Evolutionary conservation across 2,329 filamentous ascomycete species (phyloP).

Genomic region (Verticillium isaacii): DNA sequence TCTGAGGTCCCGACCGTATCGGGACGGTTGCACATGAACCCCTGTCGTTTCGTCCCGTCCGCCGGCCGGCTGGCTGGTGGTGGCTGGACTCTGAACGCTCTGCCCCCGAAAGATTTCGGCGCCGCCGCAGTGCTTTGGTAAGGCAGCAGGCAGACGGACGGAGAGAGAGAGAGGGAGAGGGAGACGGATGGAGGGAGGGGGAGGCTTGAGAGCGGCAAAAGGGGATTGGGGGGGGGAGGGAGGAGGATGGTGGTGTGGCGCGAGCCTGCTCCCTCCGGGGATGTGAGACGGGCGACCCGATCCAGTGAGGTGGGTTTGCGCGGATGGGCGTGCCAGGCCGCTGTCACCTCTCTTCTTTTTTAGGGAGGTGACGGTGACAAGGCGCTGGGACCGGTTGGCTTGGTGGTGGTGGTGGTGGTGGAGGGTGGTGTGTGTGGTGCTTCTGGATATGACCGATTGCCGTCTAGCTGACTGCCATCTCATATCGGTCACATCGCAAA

Average conservation of each 20-base stretch:
- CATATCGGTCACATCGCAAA: not conserved
- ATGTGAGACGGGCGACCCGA: not conserved
- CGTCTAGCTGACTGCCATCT: not conserved
- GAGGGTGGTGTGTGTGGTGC: not conserved
- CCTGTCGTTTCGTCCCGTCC: not conserved
- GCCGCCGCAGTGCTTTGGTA: not conserved
- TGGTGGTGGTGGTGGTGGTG: constrained; percentile 20
- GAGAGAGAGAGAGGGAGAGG: too few species aligned
- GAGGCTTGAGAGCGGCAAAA: too few species aligned
- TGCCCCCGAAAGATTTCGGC: not conserved
- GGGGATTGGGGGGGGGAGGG: too few species aligned
- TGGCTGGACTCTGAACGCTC: not conserved
- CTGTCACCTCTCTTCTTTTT: not conserved
- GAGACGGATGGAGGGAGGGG: too few species aligned
- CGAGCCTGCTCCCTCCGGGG: too few species aligned
- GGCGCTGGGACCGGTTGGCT: constrained; percentile 5
- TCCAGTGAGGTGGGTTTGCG: not conserved
- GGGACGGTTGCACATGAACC: not conserved
- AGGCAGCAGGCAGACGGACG: too few species aligned
- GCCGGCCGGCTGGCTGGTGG: not conserved
- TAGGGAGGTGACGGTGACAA: not conserved
- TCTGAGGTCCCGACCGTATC: not conserved
- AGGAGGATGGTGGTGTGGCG: too few species aligned
- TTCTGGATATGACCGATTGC: not conserved
- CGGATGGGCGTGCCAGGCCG: not conserved